Evolutionary conservation across 176 grass and related monocot species (phyloP), one percentile per base, ranked within the genome.

Genomic region (Triticum turgidum): DNA sequence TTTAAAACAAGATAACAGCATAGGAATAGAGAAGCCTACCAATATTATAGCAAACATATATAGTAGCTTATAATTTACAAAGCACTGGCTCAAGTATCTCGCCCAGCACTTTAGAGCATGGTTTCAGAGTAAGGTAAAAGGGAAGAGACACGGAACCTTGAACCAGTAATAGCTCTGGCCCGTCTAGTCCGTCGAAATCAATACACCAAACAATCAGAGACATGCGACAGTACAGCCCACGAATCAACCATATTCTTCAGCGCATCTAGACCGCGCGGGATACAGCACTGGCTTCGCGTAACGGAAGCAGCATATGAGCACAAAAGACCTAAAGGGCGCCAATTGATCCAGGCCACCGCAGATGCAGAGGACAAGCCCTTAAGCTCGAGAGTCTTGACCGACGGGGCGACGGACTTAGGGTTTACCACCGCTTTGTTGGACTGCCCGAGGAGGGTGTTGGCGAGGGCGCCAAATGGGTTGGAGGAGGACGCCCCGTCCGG

Each of bases 361-460:
- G 65, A 18, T 41, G 9, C 42, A 20, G 13, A 11, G 21, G 11
- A 20, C 17, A 27, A 65, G 6, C 66, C 24, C 21, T 44, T 56
- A 6, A 81, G 13, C 39, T 42, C 51, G 38, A 72, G 12, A 47
- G 15, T 11, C 12, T 17, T 13, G 10, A 10, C 30, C 9, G 3
- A 4, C 5, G 5, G 25, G 35, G 67, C 0, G 45, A 14, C 45
- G 45, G 45, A 14, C 45, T 49, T 75, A 61, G 58, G 76, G 69
- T 49, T 44, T 45, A 94, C 94, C 94, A 94, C 88, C 62, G 88
- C 29, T 77, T 99, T 99, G 76, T 76, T 91, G 41, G 94, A 90
- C 56, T 93, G 91, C 77, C 92, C 94, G 29, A 99, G 80, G 75
- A 99, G 37, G 77, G 89, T 77, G 92, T 96, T 99, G 79, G 92